Percentiles rank a stretch among this genome's conserved stretches.
These are phyloP conservation scores for Paxillus rubicundulus DNA, from an alignment of 768 basidiomycete genomes.

Conservation along the genomic window DNA sequence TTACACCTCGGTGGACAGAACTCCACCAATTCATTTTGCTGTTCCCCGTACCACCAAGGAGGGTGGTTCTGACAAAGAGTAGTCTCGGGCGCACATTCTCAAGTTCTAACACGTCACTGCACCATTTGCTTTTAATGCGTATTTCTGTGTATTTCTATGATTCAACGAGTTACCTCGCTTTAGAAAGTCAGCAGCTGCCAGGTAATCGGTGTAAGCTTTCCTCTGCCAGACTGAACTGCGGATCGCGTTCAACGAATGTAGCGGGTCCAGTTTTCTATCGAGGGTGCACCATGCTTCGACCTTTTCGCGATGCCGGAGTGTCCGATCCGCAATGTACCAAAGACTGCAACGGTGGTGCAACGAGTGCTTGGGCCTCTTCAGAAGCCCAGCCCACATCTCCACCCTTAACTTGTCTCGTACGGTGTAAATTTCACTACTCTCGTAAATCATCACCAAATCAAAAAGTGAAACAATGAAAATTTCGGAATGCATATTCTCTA, in stretches of 20 bases:
- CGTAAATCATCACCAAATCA: no score
- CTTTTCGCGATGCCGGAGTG: constrained; percentile 43
- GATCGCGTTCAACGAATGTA: constrained; percentile 24
- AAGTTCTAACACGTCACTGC: not conserved
- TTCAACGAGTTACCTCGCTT: not conserved
- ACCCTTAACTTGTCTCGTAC: no score
- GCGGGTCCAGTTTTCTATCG: constrained; percentile 16
- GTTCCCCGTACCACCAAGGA: constrained; percentile 11
- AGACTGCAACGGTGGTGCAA: constrained; percentile 36
- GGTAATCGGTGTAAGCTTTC: constrained; percentile 40
- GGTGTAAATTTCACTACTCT: no score
- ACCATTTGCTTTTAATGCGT: not conserved
- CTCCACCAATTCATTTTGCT: constrained; percentile 34
- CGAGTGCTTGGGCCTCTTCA: constrained; percentile 37
- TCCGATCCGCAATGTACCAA: constrained; percentile 38
- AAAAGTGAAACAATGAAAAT: no score
- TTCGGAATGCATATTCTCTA: no score
- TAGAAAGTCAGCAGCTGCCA: constrained; percentile 18
- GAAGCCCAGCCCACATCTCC: no score
- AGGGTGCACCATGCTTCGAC: constrained; percentile 30
- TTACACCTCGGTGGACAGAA: constrained; percentile 30
- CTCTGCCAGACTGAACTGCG: constrained; percentile 12
- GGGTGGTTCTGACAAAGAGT: not conserved
- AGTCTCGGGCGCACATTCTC: not conserved
- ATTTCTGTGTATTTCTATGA: not conserved